Evolutionary conservation across 2,329 filamentous ascomycete species (phyloP), one percentile per base, ranked within the genome.

Genomic region (Torrubiellomyces zombiae): DNA sequence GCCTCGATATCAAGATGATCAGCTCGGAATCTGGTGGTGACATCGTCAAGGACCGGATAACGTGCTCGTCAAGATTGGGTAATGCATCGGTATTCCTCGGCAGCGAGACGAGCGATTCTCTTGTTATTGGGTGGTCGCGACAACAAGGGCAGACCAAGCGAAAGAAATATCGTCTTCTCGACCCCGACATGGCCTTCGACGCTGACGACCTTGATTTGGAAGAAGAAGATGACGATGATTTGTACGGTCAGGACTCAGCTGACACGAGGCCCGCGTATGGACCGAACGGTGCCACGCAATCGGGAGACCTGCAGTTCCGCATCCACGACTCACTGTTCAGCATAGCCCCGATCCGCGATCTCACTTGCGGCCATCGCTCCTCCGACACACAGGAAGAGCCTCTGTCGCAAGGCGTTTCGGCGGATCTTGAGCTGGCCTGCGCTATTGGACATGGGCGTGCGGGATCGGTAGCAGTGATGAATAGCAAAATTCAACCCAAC

Each of bases 71-170:
- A 14, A 67, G 62, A 26, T 47, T 95, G 3, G 67, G 70, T 4
- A 67, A 69, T 27, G 71, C 74, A 8, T 61, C 64, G 11, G 45
- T 95, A 16, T 98, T 98, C 43, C 51, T 92, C 14, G 89, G 86
- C 9, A 92, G 81, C 40, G 81, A 92, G 42, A 68, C 75, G 28
- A 67, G 73, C 7, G 80, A 95, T 37, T 91, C 86, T 0, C 48
- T 80, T 2, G 61, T 98, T 4, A 46, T 98, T 14, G 75, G 79
- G 13, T 94, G 83, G 76, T 71, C 67, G 18, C 66, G 67, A 33
- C 76, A 75, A 36, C 64, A 72, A 27, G 53, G 56, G 8, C 66
- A 71, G 31, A 66, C 66, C 25, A 74, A 73, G 38, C 69, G 71
- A 27, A 76, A 68, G 36, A 73, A 72, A 36, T 61, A 66, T 14